Evolutionary conservation across 2,329 filamentous ascomycete species (phyloP).

Genomic region (Magnaporthiopsis rhizophila): DNA sequence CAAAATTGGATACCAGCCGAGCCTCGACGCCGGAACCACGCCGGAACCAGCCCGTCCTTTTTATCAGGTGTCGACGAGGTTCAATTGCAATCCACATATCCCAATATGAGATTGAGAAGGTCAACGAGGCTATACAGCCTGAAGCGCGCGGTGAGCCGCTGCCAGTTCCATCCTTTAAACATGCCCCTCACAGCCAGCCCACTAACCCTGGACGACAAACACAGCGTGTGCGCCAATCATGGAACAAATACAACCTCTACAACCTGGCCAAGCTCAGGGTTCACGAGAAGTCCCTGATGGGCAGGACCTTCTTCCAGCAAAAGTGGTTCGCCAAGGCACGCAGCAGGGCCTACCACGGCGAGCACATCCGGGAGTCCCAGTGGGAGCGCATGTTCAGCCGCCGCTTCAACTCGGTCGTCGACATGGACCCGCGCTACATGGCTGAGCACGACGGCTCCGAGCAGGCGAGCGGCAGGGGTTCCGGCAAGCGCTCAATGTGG

Average conservation of each 20-base stretch:
- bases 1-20: not conserved
- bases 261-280: slow-evolving; percentile 51
- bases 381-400: slow-evolving; percentile 91
- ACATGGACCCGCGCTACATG: slow-evolving; percentile 76
- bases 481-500: slow-evolving; percentile 45
- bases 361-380: slow-evolving; percentile 85
- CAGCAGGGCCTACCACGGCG: slow-evolving; percentile 84
- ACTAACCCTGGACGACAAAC: not conserved
- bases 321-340: slow-evolving; percentile 90
- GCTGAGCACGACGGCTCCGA: slow-evolving; percentile 75
- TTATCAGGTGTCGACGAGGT: not conserved
- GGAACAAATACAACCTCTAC: slow-evolving; percentile 97
- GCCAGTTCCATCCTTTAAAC: slow-evolving; percentile 8
- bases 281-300: slow-evolving; percentile 15
- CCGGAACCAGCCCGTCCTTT: not conserved
- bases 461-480: slow-evolving; percentile 75
- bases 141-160: slow-evolving; percentile 50
- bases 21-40: not conserved
- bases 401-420: slow-evolving; percentile 71
- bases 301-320: slow-evolving; percentile 86
- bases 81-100: slow-evolving; percentile 10
- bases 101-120: slow-evolving; percentile 43
- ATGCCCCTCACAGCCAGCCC: not conserved
- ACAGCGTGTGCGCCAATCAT: slow-evolving; percentile 89
- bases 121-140: slow-evolving; percentile 60